These are phyloP conservation scores for Sisymbrium altissimum DNA, from an alignment of 345 rosid species.

Conservation along the genomic window DNA sequence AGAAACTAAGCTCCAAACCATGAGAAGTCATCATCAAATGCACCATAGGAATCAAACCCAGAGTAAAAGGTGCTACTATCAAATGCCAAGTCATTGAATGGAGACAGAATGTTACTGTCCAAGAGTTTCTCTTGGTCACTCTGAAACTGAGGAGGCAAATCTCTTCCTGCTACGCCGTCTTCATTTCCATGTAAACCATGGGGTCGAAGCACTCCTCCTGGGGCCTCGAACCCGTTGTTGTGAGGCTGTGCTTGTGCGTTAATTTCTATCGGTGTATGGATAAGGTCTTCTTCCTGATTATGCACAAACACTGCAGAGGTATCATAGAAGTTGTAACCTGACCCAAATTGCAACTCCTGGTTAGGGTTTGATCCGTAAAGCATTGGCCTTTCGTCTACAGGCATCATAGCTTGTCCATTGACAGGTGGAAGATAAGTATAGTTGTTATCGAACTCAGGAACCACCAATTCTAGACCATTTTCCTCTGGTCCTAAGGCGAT, in stretches of 20 bases:
- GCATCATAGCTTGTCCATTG: constrained; percentile 47
- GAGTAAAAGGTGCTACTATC: constrained; percentile 39
- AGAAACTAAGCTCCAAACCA: constrained; percentile 32
- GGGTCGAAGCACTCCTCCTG: constrained; percentile 36
- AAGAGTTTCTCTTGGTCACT: constrained; percentile 57
- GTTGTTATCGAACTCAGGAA: constrained; percentile 43
- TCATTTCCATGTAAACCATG: constrained; percentile 36
- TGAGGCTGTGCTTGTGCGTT: constrained; percentile 30
- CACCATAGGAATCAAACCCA: constrained; percentile 35
- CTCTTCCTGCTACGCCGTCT: constrained; percentile 39
- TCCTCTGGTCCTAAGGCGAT: constrained; percentile 36
- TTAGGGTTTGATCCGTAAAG: constrained; percentile 46
- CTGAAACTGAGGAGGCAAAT: constrained; percentile 42
- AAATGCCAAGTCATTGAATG: constrained; percentile 44
- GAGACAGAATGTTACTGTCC: constrained; percentile 57
- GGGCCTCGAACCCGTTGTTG: constrained; percentile 36
- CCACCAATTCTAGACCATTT: constrained; percentile 38
- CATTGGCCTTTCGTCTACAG: constrained; percentile 55
- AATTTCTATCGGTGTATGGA: constrained; percentile 42
- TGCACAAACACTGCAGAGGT: constrained; percentile 46
- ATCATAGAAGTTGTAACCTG: constrained; percentile 45
- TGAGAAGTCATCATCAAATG: constrained; percentile 36
- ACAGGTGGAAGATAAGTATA: constrained; percentile 47
- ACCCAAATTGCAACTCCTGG: constrained; percentile 43
- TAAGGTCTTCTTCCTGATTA: constrained; percentile 35